Evolutionary conservation across 2,329 filamentous ascomycete species (phyloP).

Genomic region (Aspergillus carbonarius): DNA sequence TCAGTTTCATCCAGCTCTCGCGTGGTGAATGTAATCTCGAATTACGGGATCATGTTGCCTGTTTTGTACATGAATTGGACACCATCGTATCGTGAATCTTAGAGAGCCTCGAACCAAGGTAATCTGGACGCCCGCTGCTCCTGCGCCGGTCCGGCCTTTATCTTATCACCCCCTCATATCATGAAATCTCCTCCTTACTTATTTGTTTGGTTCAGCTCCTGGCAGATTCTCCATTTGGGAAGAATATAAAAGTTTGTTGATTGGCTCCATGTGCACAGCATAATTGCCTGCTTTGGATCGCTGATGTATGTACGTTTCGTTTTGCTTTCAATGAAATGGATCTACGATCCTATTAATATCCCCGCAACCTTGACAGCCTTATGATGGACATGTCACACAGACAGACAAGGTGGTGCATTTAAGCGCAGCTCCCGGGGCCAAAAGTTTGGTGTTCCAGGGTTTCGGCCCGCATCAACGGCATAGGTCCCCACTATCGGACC

Average conservation of each 20-base stretch:
- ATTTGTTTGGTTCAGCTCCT: neutral
- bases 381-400: neutral
- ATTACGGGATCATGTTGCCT: no score
- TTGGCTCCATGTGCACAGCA: neutral
- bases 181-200: neutral
- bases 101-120: no score
- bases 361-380: neutral
- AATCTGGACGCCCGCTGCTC: no score
- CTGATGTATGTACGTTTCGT: neutral
- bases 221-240: neutral
- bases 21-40: no score
- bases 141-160: neutral
- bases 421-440: neutral
- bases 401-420: neutral
- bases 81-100: neutral
- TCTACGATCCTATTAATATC: neutral
- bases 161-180: neutral
- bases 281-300: neutral
- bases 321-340: neutral
- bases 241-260: neutral
- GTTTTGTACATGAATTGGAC: no score
- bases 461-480: constrained; percentile 7
- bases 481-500: constrained; percentile 1
- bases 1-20: no score
- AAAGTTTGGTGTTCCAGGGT: constrained; percentile 1